Evolutionary conservation across 495 filamentous ascomycete genomes (phyloP).

Genomic region (Rhypophila decipiens): DNA sequence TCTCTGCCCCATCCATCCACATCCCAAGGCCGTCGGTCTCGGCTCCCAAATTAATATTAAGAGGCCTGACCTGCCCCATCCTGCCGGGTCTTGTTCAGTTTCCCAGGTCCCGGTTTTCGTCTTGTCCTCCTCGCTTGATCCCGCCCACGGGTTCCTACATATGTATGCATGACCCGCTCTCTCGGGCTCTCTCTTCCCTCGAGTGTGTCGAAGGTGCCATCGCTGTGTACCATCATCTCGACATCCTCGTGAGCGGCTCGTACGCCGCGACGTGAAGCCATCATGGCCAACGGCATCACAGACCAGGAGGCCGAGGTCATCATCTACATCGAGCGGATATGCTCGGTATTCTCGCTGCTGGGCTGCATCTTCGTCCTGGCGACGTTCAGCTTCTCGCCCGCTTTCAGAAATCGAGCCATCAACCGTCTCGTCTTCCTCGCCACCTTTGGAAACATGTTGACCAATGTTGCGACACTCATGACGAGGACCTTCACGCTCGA

Average conservation of each 20-base stretch:
- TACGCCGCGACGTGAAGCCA: not conserved
- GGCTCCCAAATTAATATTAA: not conserved
- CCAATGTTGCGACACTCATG: conserved; percentile 74
- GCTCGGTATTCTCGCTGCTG: conserved; percentile 63
- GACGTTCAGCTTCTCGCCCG: conserved; percentile 56
- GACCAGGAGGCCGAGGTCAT: conserved; percentile 35
- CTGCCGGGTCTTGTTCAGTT: not conserved
- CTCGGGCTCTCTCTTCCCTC: not conserved
- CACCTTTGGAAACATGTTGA: conserved; percentile 74
- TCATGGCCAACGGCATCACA: conserved; percentile 7
- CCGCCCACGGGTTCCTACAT: conserved; percentile 1
- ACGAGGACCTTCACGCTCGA: conserved; percentile 48
- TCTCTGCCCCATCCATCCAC: no score
- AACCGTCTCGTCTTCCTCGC: conserved; percentile 84
- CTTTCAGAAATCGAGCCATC: conserved; percentile 67
- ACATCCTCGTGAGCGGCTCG: not conserved
- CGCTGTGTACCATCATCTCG: not conserved
- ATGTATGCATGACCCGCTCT: not conserved
- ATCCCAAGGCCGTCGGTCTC: not conserved
- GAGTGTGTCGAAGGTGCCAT: not conserved
- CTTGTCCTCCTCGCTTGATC: not conserved
- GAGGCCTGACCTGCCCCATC: not conserved
- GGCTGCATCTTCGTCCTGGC: conserved; percentile 67
- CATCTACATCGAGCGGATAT: conserved; percentile 56
- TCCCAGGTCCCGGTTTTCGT: not conserved